A percentile compares a stretch with the other conserved stretches of the same genome.
phyloP scores from a whole-genome alignment of 225 moss, liverwort and hornwort genomes.

The Ulota crispa region DNA sequence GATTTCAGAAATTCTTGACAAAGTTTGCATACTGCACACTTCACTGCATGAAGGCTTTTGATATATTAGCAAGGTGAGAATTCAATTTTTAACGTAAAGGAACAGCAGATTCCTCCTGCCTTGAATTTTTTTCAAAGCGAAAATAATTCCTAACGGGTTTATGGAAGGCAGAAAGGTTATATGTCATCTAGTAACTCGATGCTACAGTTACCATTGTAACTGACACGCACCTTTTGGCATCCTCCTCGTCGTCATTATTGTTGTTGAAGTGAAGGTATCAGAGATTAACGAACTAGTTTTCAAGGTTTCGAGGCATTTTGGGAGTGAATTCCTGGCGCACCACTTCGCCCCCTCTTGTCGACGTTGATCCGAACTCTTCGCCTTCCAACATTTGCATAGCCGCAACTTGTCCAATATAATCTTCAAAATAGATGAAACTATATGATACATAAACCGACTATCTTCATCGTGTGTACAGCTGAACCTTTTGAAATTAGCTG shows the following conservation, averaged over 20 bases:
- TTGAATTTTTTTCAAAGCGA: not conserved
- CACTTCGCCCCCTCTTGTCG: not conserved
- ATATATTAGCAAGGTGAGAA: not conserved
- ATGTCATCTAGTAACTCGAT: not conserved
- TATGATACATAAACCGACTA: not conserved
- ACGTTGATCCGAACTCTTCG: not conserved
- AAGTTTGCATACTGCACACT: not conserved
- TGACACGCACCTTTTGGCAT: constrained; percentile 23
- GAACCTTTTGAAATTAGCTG: not conserved
- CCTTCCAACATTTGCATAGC: not conserved
- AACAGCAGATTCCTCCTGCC: not conserved
- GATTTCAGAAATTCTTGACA: not conserved
- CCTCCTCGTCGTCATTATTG: not conserved
- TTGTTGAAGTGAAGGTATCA: not conserved
- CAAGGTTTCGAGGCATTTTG: not conserved
- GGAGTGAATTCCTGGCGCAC: not conserved
- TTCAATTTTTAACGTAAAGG: not conserved
- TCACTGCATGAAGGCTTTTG: not conserved
- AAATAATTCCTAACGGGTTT: not conserved
- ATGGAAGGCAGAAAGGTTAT: not conserved
- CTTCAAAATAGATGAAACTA: not conserved
- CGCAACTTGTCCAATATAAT: not conserved
- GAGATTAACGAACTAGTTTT: not conserved
- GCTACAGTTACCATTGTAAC: not conserved
- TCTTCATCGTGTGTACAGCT: not conserved